Evolutionary conservation across 495 filamentous ascomycete genomes (phyloP).

Genomic region (Lepidopterella palustris): DNA sequence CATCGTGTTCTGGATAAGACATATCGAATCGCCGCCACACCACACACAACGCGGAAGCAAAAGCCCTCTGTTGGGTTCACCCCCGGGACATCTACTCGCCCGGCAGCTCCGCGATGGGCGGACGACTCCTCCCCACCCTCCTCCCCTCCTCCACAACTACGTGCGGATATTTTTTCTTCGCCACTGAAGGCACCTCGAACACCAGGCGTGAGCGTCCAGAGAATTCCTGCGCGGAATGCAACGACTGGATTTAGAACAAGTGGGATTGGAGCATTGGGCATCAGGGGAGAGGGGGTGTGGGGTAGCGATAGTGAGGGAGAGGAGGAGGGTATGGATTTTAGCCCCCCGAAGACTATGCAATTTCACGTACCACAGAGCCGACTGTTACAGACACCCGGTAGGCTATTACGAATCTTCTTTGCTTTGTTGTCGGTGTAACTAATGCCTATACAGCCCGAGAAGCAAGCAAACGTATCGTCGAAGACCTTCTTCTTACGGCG

Average conservation of each 20-base stretch:
- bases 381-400: constrained; percentile 86
- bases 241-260: neutral
- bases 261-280: constrained; percentile 15
- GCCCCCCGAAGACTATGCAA: constrained; percentile 95
- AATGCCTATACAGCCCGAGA: constrained; percentile 58
- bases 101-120: constrained; percentile 15
- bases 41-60: constrained; percentile 49
- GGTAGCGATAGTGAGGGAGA: constrained; percentile 43
- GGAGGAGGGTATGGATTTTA: constrained; percentile 56
- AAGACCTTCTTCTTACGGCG: constrained; percentile 80
- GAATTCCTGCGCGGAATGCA: constrained; percentile 43
- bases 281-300: constrained; percentile 4
- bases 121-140: constrained; percentile 32
- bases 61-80: constrained; percentile 28
- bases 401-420: constrained; percentile 27
- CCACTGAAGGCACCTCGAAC: constrained; percentile 51
- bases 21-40: constrained; percentile 88
- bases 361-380: constrained; percentile 85
- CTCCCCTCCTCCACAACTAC: constrained; percentile 69
- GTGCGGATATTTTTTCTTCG: constrained; percentile 80
- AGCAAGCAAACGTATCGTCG: constrained; percentile 86
- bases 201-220: constrained; percentile 75
- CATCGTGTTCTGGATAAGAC: constrained; percentile 89
- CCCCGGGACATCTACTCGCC: constrained; percentile 14
- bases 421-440: neutral